phyloP scores from a whole-genome alignment of 2,329 filamentous ascomycete species.

The Aspergillus sp. region DNA sequence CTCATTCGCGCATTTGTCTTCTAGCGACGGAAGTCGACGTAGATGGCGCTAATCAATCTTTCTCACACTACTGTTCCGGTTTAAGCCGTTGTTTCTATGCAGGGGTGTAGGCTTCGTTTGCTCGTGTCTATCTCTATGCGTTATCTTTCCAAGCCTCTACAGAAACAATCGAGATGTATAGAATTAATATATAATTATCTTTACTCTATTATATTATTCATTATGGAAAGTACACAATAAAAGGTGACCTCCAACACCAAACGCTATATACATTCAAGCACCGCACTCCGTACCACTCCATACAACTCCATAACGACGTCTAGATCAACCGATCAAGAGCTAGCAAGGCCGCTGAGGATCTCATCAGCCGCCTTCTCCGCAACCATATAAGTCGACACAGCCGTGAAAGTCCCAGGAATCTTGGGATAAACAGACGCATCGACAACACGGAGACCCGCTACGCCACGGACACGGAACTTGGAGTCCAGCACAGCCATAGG shows the following conservation, averaged over 20 bases:
- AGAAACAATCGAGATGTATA: too few species aligned
- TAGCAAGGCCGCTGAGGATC: conserved; percentile 37
- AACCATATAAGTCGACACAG: conserved; percentile 55
- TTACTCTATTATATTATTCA: neutral
- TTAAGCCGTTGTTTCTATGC: too few species aligned
- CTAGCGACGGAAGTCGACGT: too few species aligned
- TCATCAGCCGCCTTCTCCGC: conserved; percentile 63
- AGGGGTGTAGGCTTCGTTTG: too few species aligned
- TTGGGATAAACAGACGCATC: conserved; percentile 60
- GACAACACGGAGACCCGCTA: conserved; percentile 58
- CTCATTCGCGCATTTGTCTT: too few species aligned
- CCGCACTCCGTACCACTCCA: neutral
- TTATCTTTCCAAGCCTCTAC: too few species aligned
- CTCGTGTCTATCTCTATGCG: too few species aligned
- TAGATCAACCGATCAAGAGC: neutral
- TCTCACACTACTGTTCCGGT: too few species aligned
- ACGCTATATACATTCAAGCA: neutral
- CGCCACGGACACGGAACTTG: conserved; percentile 58
- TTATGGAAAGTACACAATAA: neutral
- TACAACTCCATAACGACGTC: neutral
- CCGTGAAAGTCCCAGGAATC: conserved; percentile 56
- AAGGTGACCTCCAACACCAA: neutral
- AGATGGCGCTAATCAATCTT: too few species aligned
- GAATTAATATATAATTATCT: neutral
- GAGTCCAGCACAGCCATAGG: conserved; percentile 57